Evolutionary conservation across 345 rosid species (phyloP), one percentile per base, ranked within the genome.

Genomic region (Citrus reticulata): DNA sequence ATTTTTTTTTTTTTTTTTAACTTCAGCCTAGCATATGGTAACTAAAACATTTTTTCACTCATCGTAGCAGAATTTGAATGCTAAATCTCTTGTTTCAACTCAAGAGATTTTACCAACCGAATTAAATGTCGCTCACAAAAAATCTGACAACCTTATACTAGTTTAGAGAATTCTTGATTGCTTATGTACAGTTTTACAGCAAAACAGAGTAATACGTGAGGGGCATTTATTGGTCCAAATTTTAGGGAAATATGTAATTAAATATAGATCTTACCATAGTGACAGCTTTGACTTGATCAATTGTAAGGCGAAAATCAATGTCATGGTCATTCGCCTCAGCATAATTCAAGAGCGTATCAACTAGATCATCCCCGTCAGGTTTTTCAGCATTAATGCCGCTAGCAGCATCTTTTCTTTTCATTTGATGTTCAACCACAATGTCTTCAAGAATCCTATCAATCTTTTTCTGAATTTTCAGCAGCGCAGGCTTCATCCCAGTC

Each of bases 301-400:
- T 20, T 8, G 25, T 82, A 0, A 74, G 77, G 22, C 49, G 75
- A 49, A 70, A 80, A 10, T 77, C 72, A 19, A 54, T 62, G 17
- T 61, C 63, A 25, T 46, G 17, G 4, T 13, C 17, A 46, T 46
- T 46, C 20, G 22, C 71, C 24, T 63, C 77, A 30, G 54, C 73
- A 75, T 75, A 13, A 81, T 76, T 79, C 58, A 81, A 64, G 54
- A 81, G 76, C 27, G 77, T 71, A 40, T 84, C 80, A 9, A 75
- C 62, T 10, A 84, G 22, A 64, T 81, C 80, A 32, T 75, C 71
- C 7, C 59, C 40, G 1, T 73, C 57, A 11, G 22, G 11, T 25
- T 57, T 49, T 46, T 13, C 14, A 3, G 4, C 51, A 11, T n/a
- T 78, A 30, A n/a, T 34, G 1, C 39, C 14, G 16, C 22, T 2